Evolutionary conservation across 2,329 filamentous ascomycete species (phyloP).

Genomic region (Xylogone sp.): DNA sequence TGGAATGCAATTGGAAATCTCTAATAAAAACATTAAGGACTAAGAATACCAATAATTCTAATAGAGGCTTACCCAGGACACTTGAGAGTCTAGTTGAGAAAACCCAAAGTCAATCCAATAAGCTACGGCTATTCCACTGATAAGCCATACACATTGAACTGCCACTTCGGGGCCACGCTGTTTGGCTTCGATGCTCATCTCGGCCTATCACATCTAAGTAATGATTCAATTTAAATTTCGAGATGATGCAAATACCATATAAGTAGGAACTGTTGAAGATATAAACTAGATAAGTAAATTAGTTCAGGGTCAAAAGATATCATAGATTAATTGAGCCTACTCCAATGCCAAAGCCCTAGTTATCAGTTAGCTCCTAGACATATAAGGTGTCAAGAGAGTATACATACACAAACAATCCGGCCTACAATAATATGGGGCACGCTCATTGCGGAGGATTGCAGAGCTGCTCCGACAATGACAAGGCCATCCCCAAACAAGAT

Average conservation of each 20-base stretch:
- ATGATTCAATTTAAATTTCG: neutral
- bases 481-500: slow-evolving; percentile 25
- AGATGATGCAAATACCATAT: slow-evolving; percentile 12
- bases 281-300: slow-evolving; percentile 17
- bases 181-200: slow-evolving; percentile 17
- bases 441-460: slow-evolving; percentile 25
- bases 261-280: slow-evolving; percentile 25
- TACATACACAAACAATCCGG: slow-evolving; percentile 12
- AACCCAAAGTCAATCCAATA: slow-evolving; percentile 22
- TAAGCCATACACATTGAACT: slow-evolving; percentile 20
- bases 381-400: neutral
- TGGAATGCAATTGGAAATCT: slow-evolving; percentile 29
- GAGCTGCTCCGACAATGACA: slow-evolving; percentile 22
- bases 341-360: slow-evolving; percentile 9
- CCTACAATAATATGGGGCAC: slow-evolving; percentile 27
- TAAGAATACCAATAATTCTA: neutral
- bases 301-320: neutral
- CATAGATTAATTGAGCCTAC: neutral
- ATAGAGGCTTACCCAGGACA: neutral
- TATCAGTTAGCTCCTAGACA: neutral
- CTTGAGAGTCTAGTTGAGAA: slow-evolving; percentile 16
- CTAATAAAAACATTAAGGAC: slow-evolving; percentile 3
- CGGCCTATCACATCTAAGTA: slow-evolving; percentile 8
- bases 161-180: slow-evolving; percentile 26
- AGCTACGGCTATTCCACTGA: slow-evolving; percentile 22